These are phyloP conservation scores for Jamesozyma spencerorum DNA, from an alignment of 805 yeast genomes.

Conservation along the genomic window DNA sequence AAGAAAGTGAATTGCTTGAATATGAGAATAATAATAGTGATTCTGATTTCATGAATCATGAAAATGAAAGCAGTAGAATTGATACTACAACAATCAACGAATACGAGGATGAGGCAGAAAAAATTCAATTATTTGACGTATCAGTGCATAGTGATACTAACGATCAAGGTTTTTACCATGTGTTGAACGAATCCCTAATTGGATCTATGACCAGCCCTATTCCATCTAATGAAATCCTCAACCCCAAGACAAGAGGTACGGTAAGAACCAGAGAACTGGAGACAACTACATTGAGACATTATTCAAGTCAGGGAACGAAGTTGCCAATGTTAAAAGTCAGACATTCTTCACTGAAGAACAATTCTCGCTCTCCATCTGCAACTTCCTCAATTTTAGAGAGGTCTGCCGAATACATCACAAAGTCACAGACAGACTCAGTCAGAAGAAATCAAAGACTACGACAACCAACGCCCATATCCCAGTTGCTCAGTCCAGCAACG, in stretches of 20 bases:
- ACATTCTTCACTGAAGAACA: not conserved
- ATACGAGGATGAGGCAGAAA: not conserved
- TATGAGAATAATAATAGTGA: conserved; percentile 6
- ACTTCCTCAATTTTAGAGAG: not conserved
- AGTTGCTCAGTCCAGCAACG: conserved; percentile 7
- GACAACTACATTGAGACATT: conserved; percentile 8
- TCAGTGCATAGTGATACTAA: not conserved
- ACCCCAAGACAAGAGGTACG: not conserved
- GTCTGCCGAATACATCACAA: too few relatives aligned
- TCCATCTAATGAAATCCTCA: too few relatives aligned
- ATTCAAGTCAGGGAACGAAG: conserved; percentile 7
- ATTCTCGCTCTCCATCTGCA: not conserved
- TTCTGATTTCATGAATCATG: conserved; percentile 2
- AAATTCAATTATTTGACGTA: not conserved
- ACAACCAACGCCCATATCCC: conserved; percentile 21
- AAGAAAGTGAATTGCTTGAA: not conserved
- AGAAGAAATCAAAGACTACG: conserved; percentile 5
- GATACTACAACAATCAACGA: not conserved
- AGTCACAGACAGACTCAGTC: not conserved
- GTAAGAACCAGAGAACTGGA: conserved; percentile 7
- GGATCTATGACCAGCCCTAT: too few relatives aligned
- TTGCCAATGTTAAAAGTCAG: conserved; percentile 9
- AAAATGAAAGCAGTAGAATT: conserved; percentile 2
- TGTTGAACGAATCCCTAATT: too few relatives aligned
- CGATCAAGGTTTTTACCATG: too few relatives aligned